These are phyloP conservation scores for Spathaspora hagerdaliae DNA, from an alignment of 805 yeast species.

Conservation along the genomic window DNA sequence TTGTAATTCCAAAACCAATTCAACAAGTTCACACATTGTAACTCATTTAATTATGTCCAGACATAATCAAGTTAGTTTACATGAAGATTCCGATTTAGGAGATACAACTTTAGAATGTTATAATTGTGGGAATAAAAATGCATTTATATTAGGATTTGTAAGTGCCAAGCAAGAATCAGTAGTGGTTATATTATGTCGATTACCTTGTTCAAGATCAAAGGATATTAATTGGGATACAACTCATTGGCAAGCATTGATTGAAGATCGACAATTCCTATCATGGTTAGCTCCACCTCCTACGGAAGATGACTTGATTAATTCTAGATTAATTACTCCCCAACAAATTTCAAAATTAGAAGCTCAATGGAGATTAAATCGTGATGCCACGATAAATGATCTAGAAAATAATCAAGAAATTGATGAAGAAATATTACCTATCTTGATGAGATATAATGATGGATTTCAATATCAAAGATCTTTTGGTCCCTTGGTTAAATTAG, in stretches of 20 bases:
- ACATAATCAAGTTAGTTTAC: conserved; percentile 71
- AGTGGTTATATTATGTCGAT: conserved; percentile 80
- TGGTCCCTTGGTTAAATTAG: conserved; percentile 78
- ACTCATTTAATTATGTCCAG: conserved; percentile 79
- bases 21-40: conserved; percentile 73
- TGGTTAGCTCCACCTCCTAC: conserved; percentile 78
- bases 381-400: conserved; percentile 65
- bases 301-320: conserved; percentile 56
- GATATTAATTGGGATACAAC: conserved; percentile 82
- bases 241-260: conserved; percentile 85
- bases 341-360: conserved; percentile 74
- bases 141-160: conserved; percentile 79
- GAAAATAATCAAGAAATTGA: conserved; percentile 44
- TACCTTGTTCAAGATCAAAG: conserved; percentile 79
- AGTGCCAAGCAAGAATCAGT: conserved; percentile 83
- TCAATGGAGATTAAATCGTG: conserved; percentile 71
- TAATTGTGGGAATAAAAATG: conserved; percentile 80
- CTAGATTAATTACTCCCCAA: conserved; percentile 53
- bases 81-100: conserved; percentile 80
- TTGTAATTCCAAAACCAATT: conserved; percentile 64
- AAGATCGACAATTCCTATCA: conserved; percentile 68
- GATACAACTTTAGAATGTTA: conserved; percentile 86
- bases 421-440: conserved; percentile 62
- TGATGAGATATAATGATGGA: conserved; percentile 77
- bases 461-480: conserved; percentile 80